Conservation (phyloP, 2,329 filamentous ascomycete genomes). For the Sclerotinia spermophila region DNA sequence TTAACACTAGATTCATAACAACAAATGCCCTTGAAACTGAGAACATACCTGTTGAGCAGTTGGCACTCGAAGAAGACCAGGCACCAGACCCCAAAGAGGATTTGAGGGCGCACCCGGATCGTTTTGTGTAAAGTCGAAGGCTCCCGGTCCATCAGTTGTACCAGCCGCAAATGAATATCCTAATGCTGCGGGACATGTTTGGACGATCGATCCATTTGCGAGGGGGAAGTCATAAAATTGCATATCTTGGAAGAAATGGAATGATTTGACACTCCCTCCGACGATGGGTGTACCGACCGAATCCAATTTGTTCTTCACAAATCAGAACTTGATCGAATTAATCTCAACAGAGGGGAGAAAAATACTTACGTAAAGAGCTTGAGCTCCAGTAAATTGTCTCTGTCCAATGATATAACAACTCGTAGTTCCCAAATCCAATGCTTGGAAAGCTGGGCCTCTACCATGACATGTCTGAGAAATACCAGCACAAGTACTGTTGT, state of each 20-base stretch:
- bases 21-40: neutral
- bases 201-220: constrained; percentile 65
- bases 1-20: neutral
- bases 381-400: constrained; percentile 62
- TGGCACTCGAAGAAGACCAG: constrained; percentile 66
- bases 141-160: constrained; percentile 85
- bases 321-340: neutral
- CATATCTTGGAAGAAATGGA: constrained; percentile 84
- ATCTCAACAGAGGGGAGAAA: neutral
- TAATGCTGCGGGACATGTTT: constrained; percentile 79
- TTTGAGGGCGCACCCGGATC: constrained; percentile 63
- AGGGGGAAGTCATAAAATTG: constrained; percentile 70
- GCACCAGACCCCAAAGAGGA: constrained; percentile 70
- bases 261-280: constrained; percentile 67
- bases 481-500: constrained; percentile 74
- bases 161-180: constrained; percentile 91
- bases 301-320: constrained; percentile 30
- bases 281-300: constrained; percentile 45
- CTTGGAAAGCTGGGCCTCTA: constrained; percentile 64
- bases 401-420: constrained; percentile 74
- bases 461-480: constrained; percentile 61
- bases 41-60: constrained; percentile 44
- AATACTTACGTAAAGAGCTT: constrained; percentile 48
- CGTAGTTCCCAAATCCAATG: constrained; percentile 65
- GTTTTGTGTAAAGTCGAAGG: constrained; percentile 89